Conservation (phyloP, 352 stramenopile species). For the Blastocystis sp. region DNA sequence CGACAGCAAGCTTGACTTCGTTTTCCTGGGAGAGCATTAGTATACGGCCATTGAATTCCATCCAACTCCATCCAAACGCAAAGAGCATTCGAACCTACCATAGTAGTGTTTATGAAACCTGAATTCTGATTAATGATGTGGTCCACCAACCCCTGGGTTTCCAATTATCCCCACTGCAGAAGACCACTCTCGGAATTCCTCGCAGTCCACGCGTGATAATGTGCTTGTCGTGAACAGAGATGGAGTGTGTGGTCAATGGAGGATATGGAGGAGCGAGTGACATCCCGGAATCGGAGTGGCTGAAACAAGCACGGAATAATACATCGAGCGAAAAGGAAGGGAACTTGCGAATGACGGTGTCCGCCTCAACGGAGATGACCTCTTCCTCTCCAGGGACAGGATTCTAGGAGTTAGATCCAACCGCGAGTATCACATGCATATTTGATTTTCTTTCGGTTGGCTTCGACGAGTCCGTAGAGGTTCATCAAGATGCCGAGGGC, state of each 20-base stretch:
- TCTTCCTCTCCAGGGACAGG: constrained; percentile 32
- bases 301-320: neutral
- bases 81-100: constrained; percentile 22
- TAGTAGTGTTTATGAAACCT: constrained; percentile 49
- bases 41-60: constrained; percentile 1
- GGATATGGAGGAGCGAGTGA: too few species aligned
- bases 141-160: neutral
- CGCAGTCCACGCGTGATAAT: too few species aligned
- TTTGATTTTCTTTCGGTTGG: constrained; percentile 57
- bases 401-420: constrained; percentile 33
- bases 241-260: too few species aligned
- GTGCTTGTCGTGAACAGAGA: too few species aligned
- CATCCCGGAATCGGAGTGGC: too few species aligned
- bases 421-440: constrained; percentile 64
- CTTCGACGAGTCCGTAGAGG: constrained; percentile 40
- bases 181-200: too few species aligned
- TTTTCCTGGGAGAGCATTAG: constrained; percentile 65
- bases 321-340: constrained; percentile 68
- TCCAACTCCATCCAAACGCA: neutral
- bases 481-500: constrained; percentile 32
- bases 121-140: neutral
- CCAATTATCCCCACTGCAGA: too few species aligned
- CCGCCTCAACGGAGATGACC: constrained; percentile 27
- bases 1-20: constrained; percentile 95
- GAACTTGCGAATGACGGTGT: constrained; percentile 22